Evolutionary conservation across 2,329 filamentous ascomycete species (phyloP).

Genomic region (Xylaria sp.): DNA sequence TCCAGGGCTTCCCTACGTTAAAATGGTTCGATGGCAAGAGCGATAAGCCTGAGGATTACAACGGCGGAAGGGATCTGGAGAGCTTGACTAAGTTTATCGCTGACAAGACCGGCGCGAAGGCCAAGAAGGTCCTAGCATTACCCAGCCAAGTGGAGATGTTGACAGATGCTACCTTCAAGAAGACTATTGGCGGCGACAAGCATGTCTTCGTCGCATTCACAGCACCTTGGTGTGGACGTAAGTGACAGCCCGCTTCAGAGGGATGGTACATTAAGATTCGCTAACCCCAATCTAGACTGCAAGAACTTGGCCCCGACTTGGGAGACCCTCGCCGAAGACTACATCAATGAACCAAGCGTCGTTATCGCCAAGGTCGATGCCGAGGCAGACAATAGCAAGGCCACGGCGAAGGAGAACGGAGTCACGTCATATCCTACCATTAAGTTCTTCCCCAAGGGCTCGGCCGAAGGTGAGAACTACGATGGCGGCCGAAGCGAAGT

Average conservation of each 20-base stretch:
- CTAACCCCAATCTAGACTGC: constrained; percentile 75
- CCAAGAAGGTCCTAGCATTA: constrained; percentile 78
- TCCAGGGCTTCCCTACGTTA: constrained; percentile 95
- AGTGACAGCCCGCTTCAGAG: constrained; percentile 56
- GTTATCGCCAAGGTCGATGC: constrained; percentile 96
- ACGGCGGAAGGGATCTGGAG: constrained; percentile 86
- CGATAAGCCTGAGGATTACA: constrained; percentile 85
- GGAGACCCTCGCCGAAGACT: constrained; percentile 88
- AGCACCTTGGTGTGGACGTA: constrained; percentile 98
- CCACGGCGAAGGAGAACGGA: constrained; percentile 77
- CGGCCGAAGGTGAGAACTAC: constrained; percentile 77
- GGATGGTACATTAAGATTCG: constrained; percentile 25
- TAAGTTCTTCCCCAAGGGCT: constrained; percentile 94
- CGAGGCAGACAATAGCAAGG: constrained; percentile 85
- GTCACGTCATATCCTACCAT: constrained; percentile 94
- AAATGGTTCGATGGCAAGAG: constrained; percentile 99
- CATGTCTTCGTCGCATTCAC: constrained; percentile 96
- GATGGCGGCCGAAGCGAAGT: constrained; percentile 79
- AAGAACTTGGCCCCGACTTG: constrained; percentile 91
- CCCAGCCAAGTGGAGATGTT: constrained; percentile 83
- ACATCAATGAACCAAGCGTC: constrained; percentile 79
- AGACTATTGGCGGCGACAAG: constrained; percentile 84
- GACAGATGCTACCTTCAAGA: constrained; percentile 81
- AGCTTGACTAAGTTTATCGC: constrained; percentile 83
- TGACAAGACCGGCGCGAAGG: constrained; percentile 87